Evolutionary conservation across 805 yeast species (phyloP).

Genomic region (Jamesozyma hellenica): DNA sequence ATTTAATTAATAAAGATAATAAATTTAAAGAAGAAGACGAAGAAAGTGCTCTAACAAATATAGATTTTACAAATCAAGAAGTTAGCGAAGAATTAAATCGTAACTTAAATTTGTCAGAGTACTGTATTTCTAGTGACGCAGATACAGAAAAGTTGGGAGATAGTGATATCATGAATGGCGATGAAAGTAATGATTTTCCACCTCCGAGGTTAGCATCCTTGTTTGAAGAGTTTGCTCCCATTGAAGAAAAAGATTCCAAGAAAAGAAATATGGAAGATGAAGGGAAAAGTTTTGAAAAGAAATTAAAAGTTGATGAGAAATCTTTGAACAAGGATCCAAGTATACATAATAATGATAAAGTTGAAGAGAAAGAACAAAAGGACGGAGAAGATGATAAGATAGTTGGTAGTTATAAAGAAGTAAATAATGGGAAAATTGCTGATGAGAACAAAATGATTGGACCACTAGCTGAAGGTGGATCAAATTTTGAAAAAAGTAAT

Average conservation of each 20-base stretch:
- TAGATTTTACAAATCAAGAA: slow-evolving; percentile 14
- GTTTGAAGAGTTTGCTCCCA: not conserved
- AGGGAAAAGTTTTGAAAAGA: not conserved
- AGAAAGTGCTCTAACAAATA: slow-evolving; percentile 20
- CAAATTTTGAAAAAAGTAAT: not conserved
- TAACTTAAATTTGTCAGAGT: slow-evolving; percentile 37
- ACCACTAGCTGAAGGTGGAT: not conserved
- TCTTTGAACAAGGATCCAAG: not conserved
- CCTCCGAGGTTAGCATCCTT: slow-evolving; percentile 13
- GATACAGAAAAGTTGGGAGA: slow-evolving; percentile 81
- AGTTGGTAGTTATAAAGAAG: slow-evolving; percentile 24
- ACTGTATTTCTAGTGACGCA: slow-evolving; percentile 53
- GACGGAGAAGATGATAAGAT: slow-evolving; percentile 14
- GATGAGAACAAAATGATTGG: slow-evolving; percentile 6
- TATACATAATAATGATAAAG: slow-evolving; percentile 11
- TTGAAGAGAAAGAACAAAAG: slow-evolving; percentile 14
- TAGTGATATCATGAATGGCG: slow-evolving; percentile 10
- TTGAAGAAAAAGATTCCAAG: not conserved
- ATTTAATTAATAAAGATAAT: not conserved
- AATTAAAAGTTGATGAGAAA: not conserved
- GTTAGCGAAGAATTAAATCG: slow-evolving; percentile 34
- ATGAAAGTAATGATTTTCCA: slow-evolving; percentile 10
- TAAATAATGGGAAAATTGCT: slow-evolving; percentile 11
- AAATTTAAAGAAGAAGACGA: slow-evolving; percentile 9
- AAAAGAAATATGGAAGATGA: slow-evolving; percentile 2